phyloP scores from a whole-genome alignment of 1,284 basidiomycete genomes.

The Ceratorhiza oryzae-sativae region DNA sequence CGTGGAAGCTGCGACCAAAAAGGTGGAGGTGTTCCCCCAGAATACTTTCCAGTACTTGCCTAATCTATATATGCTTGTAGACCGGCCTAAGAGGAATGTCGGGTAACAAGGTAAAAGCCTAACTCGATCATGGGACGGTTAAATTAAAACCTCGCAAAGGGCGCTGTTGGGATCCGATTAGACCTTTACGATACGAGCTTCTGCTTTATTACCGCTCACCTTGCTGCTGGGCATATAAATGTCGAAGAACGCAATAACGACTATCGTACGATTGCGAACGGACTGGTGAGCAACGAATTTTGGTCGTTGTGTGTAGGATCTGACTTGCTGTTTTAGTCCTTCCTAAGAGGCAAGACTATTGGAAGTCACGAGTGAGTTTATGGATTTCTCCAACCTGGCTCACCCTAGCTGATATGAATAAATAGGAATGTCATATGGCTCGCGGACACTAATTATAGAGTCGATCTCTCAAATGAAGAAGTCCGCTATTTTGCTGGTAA shows the following conservation, averaged over 20 bases:
- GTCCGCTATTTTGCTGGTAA: constrained; percentile 70
- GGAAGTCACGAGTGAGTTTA: constrained; percentile 82
- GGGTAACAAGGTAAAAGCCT: constrained; percentile 75
- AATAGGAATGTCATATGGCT: constrained; percentile 88
- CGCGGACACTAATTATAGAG: constrained; percentile 95
- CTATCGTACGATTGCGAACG: constrained; percentile 85
- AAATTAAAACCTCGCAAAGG: background rate
- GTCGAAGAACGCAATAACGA: constrained; percentile 92
- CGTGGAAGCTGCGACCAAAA: constrained; percentile 91
- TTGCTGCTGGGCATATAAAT: constrained; percentile 92
- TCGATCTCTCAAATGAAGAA: constrained; percentile 83
- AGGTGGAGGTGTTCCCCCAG: constrained; percentile 59
- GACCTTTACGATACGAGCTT: constrained; percentile 90
- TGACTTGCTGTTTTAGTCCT: constrained; percentile 8
- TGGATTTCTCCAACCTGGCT: background rate
- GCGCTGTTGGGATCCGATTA: constrained; percentile 88
- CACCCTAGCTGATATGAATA: background rate
- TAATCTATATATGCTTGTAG: constrained; percentile 53
- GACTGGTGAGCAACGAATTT: constrained; percentile 73
- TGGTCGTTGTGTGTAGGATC: background rate
- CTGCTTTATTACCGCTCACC: constrained; percentile 95
- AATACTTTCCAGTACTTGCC: background rate
- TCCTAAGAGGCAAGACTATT: constrained; percentile 75
- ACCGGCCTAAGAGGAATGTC: constrained; percentile 97
- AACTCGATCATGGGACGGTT: background rate